A percentile compares a stretch with the other conserved stretches of the same genome.
Evolutionary conservation across 768 basidiomycete genomes (phyloP).

Genomic region (Neoboletus subvelutipes): DNA sequence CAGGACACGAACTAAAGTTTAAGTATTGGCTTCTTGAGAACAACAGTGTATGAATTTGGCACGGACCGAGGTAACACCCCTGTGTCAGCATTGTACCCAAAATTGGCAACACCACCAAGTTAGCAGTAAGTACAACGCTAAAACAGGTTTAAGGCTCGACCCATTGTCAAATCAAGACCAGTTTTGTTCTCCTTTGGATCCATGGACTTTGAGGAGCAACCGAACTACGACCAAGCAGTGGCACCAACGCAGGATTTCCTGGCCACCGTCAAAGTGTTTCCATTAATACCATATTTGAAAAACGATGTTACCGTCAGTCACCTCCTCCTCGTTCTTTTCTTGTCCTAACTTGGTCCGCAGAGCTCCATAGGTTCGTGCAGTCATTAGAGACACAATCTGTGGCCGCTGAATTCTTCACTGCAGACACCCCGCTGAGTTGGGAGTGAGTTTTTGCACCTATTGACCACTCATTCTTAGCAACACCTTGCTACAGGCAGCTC

Average conservation of each 20-base stretch:
- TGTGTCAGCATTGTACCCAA: conserved; percentile 24
- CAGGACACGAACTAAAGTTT: conserved; percentile 18
- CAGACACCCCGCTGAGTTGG: conserved; percentile 77
- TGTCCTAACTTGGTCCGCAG: conserved; percentile 17
- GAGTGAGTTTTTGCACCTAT: conserved; percentile 51
- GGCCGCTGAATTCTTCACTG: not conserved
- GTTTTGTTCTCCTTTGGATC: conserved; percentile 1
- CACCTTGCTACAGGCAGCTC: conserved; percentile 54
- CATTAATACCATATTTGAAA: conserved; percentile 72
- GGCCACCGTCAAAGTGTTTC: conserved; percentile 71
- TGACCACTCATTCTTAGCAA: not conserved
- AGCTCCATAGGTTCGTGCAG: conserved; percentile 28
- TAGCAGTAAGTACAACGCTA: not conserved
- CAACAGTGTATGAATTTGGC: conserved; percentile 36
- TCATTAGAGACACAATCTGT: not conserved
- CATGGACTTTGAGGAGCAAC: conserved; percentile 38
- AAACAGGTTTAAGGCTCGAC: not conserved
- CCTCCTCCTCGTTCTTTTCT: conserved; percentile 12
- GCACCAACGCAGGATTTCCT: conserved; percentile 59
- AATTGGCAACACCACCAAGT: conserved; percentile 10
- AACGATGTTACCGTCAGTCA: conserved; percentile 63
- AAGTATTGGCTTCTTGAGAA: conserved; percentile 32
- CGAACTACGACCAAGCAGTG: conserved; percentile 33
- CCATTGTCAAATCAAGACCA: not conserved
- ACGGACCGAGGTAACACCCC: conserved; percentile 5